phyloP scores from a whole-genome alignment of 2,329 filamentous ascomycete species.

The Penicillium sumatraense region DNA sequence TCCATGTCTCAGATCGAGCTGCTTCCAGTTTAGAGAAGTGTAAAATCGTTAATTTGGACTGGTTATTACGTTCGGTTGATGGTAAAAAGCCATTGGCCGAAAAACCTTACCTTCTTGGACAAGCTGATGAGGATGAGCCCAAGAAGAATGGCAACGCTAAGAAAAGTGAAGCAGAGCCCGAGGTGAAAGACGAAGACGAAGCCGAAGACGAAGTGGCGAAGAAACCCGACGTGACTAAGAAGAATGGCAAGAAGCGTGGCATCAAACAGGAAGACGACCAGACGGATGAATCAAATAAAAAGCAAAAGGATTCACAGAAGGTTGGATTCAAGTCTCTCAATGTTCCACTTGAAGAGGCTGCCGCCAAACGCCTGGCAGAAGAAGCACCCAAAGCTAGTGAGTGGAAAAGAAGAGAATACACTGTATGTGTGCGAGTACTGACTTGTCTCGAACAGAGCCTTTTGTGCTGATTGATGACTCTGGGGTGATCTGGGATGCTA shows the following conservation, averaged over 20 bases:
- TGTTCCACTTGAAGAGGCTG: conserved; percentile 54
- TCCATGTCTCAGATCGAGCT: conserved; percentile 43
- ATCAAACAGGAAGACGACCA: conserved; percentile 12
- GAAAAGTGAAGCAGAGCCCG: conserved; percentile 27
- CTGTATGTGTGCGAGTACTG: not conserved
- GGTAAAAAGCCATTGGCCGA: conserved; percentile 47
- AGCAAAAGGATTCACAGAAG: conserved; percentile 52
- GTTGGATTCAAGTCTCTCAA: conserved; percentile 47
- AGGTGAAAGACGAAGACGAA: too few species aligned
- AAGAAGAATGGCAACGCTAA: conserved; percentile 24
- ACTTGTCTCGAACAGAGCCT: not conserved
- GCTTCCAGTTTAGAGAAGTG: conserved; percentile 54
- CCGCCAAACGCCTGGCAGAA: not conserved
- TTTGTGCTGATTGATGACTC: conserved; percentile 68
- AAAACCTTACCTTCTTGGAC: conserved; percentile 40
- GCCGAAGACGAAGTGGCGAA: not conserved
- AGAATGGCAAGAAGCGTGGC: conserved; percentile 23
- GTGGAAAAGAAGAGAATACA: not conserved
- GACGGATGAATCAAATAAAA: conserved; percentile 32
- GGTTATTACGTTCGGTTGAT: conserved; percentile 63
- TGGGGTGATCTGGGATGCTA: conserved; percentile 75
- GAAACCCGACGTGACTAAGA: conserved; percentile 26
- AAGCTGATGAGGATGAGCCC: conserved; percentile 14
- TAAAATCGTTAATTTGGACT: conserved; percentile 63
- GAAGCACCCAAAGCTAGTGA: not conserved